These are phyloP conservation scores for Paramecium tetraurelia DNA, from an alignment of 73 alveolate species.

Conservation along the genomic window DNA sequence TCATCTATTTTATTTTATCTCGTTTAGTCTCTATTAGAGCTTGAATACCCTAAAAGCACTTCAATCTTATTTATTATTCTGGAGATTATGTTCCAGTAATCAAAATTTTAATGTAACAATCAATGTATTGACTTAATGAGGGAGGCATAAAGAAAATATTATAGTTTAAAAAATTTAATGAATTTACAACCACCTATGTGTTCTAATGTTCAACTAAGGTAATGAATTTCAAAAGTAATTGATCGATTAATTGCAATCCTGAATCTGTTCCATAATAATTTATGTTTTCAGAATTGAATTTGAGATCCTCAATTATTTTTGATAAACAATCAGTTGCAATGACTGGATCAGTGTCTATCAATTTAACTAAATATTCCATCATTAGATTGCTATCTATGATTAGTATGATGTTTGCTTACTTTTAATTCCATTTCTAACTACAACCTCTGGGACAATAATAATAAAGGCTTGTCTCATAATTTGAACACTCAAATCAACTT, in stretches of 20 bases:
- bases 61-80: not conserved
- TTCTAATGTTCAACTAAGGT: not conserved
- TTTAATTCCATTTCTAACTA: slow-evolving; percentile 25
- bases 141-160: slow-evolving; percentile 45
- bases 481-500: not conserved
- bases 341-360: not conserved
- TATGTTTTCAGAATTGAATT: slow-evolving; percentile 28
- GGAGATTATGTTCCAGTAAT: not conserved
- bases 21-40: slow-evolving; percentile 41
- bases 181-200: not conserved
- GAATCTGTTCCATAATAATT: not conserved
- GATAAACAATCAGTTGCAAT: slow-evolving; percentile 37
- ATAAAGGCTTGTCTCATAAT: not conserved
- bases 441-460: slow-evolving; percentile 8
- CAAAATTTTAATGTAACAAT: not conserved
- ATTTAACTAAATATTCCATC: not conserved
- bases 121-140: not conserved
- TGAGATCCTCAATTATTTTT: slow-evolving; percentile 23
- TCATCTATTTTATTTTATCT: not conserved
- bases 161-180: slow-evolving; percentile 33
- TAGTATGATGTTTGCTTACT: not conserved
- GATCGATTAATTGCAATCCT: slow-evolving; percentile 6
- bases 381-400: not conserved
- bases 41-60: not conserved
- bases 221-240: not conserved